Evolutionary conservation across 2,329 filamentous ascomycete species (phyloP).

Genomic region (Colletotrichum nymphaeae): DNA sequence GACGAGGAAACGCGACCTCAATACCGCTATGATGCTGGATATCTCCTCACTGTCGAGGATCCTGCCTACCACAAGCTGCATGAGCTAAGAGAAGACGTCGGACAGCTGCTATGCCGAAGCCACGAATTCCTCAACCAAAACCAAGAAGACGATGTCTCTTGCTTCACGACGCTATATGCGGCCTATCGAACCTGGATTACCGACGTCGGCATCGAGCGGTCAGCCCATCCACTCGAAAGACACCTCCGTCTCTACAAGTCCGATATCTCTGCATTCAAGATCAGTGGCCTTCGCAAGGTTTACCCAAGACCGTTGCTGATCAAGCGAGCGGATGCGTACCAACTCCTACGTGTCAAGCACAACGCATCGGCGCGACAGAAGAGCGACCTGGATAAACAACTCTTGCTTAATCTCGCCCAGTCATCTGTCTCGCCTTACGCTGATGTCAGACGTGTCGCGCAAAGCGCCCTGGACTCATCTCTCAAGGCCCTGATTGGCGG

Average conservation of each 20-base stretch:
- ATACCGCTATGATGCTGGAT: slow-evolving; percentile 90
- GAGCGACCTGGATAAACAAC: slow-evolving; percentile 86
- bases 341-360: slow-evolving; percentile 92
- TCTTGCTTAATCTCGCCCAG: slow-evolving; percentile 88
- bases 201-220: slow-evolving; percentile 95
- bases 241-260: slow-evolving; percentile 86
- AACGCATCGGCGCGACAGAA: slow-evolving; percentile 90
- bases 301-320: slow-evolving; percentile 95
- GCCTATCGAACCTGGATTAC: slow-evolving; percentile 97
- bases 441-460: slow-evolving; percentile 93
- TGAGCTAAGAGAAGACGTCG: slow-evolving; percentile 81
- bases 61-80: slow-evolving; percentile 82
- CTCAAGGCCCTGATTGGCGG: slow-evolving; percentile 91
- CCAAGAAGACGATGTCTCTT: slow-evolving; percentile 95
- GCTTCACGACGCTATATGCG: slow-evolving; percentile 92
- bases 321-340: slow-evolving; percentile 93
- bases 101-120: slow-evolving; percentile 82
- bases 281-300: slow-evolving; percentile 89
- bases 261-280: slow-evolving; percentile 92
- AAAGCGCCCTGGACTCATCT: slow-evolving; percentile 91
- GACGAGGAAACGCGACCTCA: slow-evolving; percentile 87
- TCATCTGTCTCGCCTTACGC: slow-evolving; percentile 93
- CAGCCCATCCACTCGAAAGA: slow-evolving; percentile 91
- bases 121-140: slow-evolving; percentile 85
- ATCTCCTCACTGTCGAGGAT: slow-evolving; percentile 72